Evolutionary conservation across 768 basidiomycete genomes (phyloP).

Genomic region (Serpula lacrymans): DNA sequence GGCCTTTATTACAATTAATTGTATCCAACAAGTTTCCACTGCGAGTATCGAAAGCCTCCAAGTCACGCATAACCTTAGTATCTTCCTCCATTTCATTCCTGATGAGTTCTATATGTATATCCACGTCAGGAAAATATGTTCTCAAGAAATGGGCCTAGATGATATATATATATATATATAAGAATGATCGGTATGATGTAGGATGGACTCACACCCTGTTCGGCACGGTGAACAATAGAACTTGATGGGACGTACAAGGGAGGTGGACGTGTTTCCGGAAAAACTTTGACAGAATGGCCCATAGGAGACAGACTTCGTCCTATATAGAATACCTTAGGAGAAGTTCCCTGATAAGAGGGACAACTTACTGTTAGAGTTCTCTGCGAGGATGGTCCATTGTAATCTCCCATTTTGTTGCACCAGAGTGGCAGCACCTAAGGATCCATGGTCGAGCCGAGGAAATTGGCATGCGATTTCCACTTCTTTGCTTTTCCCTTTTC

Average conservation of each 20-base stretch:
- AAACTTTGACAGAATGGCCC: slow-evolving; percentile 40
- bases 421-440: slow-evolving; percentile 55
- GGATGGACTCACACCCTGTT: slow-evolving; percentile 55
- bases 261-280: slow-evolving; percentile 54
- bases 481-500: slow-evolving; percentile 29
- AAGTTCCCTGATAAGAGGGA: too few relatives aligned
- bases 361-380: slow-evolving; percentile 24
- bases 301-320: slow-evolving; percentile 28
- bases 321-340: too few relatives aligned
- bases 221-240: slow-evolving; percentile 47
- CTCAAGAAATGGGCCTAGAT: slow-evolving; percentile 68
- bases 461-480: slow-evolving; percentile 23
- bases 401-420: slow-evolving; percentile 39
- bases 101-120: slow-evolving; percentile 68
- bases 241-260: slow-evolving; percentile 25
- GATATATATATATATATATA: slow-evolving; percentile 2
- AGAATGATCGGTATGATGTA: too few relatives aligned
- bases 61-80: slow-evolving; percentile 27
- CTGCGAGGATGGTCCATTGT: slow-evolving; percentile 49
- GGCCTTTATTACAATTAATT: too few relatives aligned
- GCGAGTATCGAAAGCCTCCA: slow-evolving; percentile 53
- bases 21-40: slow-evolving; percentile 48
- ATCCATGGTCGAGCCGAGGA: slow-evolving; percentile 56
- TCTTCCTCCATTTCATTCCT: slow-evolving; percentile 52
- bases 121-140: slow-evolving; percentile 67